Evolutionary conservation across 2,329 filamentous ascomycete species (phyloP).

Genomic region (Claviceps citrina): DNA sequence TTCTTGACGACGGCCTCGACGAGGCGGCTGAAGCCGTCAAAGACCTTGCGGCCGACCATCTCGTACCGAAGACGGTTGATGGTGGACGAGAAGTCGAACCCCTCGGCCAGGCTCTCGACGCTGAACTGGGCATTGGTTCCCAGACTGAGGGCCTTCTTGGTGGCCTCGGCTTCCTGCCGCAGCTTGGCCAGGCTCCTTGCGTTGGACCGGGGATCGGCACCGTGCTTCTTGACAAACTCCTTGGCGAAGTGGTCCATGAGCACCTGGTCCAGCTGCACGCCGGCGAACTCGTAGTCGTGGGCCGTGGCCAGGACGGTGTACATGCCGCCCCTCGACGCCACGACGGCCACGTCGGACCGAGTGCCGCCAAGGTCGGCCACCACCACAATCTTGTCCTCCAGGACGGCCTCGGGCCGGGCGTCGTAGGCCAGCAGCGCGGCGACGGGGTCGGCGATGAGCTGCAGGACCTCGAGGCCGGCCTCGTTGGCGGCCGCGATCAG

Average conservation of each 20-base stretch:
- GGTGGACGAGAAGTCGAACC: conserved; percentile 78
- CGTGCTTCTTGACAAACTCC: conserved; percentile 97
- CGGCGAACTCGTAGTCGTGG: conserved; percentile 90
- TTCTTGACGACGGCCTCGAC: conserved; percentile 79
- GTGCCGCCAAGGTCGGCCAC: conserved; percentile 89
- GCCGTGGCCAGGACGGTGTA: conserved; percentile 88
- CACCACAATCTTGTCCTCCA: conserved; percentile 76
- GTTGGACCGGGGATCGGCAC: conserved; percentile 71
- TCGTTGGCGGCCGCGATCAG: conserved; percentile 62
- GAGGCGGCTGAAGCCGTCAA: conserved; percentile 73
- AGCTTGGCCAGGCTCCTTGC: conserved; percentile 77
- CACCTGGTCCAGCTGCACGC: conserved; percentile 72
- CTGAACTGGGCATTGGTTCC: conserved; percentile 81
- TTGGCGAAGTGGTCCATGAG: conserved; percentile 95
- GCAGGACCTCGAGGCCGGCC: conserved; percentile 75
- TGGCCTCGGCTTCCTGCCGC: conserved; percentile 75
- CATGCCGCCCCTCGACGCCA: conserved; percentile 85
- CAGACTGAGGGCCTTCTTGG: conserved; percentile 83
- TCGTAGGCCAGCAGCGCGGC: conserved; percentile 84
- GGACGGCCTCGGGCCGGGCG: conserved; percentile 57
- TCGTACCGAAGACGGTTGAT: conserved; percentile 92
- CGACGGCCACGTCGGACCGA: conserved; percentile 76
- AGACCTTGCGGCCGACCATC: conserved; percentile 70
- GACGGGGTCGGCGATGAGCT: conserved; percentile 83
- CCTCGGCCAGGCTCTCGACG: conserved; percentile 78